Base-by-base conservation (phyloP, 768 basidiomycete genomes). In the Cystofilobasidium capitatum region DNA sequence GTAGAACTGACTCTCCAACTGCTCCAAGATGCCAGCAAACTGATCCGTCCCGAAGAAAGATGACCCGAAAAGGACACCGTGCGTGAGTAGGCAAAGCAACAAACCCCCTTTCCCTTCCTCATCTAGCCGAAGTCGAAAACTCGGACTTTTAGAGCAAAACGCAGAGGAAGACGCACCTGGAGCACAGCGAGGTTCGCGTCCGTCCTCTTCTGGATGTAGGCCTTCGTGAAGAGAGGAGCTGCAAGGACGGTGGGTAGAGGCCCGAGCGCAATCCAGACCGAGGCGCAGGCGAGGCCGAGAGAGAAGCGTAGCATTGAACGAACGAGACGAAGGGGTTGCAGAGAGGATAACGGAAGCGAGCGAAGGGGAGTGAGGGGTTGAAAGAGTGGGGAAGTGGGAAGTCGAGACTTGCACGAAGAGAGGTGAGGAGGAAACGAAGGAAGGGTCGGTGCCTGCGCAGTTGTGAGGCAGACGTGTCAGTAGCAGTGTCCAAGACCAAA, bases 1-100 rank as follows among this genome's bases (percentile, higher is more conserved):
- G 75, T 91, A 91, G 74, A 89, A 89, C 33, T 78, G 72, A 16
- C 81, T 81, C 76, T 89, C 88, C 20, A 89, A 79, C 12, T 65
- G 17, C 20, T 45, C 58, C 47, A 54, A 33, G 16, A 58, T 37
- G n/a, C 24, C 45, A 3, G 16, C 45, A 24, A 39, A 61, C 29
- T 51, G 33, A 31, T 29, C 55, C 2, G 35, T 29, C 17, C 35
- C 36, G 31, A 54, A 24, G 10, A 5, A 36, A 4, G 29, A 1
- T 45, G 36, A 40, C 0, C 9, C n/a, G 22, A 17, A 14, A 37
- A 42, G 24, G 8, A 40, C 42, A 4, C 42, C 31, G 31, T 13
- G 17, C 12, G 26, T 8, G 22, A 12, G 16, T 35, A n/a, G n/a
- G n/a, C n/a, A n/a, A n/a, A n/a, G n/a, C n/a, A n/a, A n/a, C n/a